phyloP scores from a whole-genome alignment of 352 stramenopile species.

The Pythium brassicae region DNA sequence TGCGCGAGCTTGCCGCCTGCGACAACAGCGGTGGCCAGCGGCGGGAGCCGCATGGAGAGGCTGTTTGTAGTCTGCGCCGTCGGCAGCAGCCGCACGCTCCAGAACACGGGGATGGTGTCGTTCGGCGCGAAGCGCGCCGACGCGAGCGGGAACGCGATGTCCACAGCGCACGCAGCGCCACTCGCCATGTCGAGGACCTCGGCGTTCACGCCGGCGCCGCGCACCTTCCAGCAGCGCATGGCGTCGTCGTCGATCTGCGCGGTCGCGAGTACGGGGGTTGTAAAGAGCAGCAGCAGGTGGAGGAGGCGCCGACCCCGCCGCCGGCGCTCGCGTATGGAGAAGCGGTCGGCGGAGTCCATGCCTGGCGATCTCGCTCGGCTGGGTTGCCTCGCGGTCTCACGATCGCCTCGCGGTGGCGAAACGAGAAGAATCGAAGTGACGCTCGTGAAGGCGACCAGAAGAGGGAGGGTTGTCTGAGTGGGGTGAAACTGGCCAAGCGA shows the following conservation, averaged over 20 bases:
- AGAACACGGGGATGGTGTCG: constrained; percentile 41
- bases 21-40: not conserved
- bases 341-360: too few species aligned
- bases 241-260: not conserved
- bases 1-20: constrained; percentile 28
- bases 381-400: too few species aligned
- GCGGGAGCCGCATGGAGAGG: constrained; percentile 40
- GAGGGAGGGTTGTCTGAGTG: not conserved
- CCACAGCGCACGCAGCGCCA: constrained; percentile 24
- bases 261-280: not conserved
- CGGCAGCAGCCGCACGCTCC: constrained; percentile 28
- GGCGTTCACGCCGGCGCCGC: constrained; percentile 5
- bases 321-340: not conserved
- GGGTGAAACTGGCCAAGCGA: not conserved
- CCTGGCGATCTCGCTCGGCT: too few species aligned
- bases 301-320: too few species aligned
- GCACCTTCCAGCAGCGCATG: constrained; percentile 35
- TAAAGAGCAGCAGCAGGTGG: not conserved
- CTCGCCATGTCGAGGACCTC: constrained; percentile 19
- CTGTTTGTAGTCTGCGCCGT: constrained; percentile 24
- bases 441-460: not conserved
- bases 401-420: too few species aligned
- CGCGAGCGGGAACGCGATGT: constrained; percentile 28
- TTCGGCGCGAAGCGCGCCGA: constrained; percentile 28
- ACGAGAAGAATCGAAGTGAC: too few species aligned